Evolutionary conservation across 768 basidiomycete species (phyloP), one percentile per base, ranked within the genome.

Genomic region (Tylopilus intermedius): DNA sequence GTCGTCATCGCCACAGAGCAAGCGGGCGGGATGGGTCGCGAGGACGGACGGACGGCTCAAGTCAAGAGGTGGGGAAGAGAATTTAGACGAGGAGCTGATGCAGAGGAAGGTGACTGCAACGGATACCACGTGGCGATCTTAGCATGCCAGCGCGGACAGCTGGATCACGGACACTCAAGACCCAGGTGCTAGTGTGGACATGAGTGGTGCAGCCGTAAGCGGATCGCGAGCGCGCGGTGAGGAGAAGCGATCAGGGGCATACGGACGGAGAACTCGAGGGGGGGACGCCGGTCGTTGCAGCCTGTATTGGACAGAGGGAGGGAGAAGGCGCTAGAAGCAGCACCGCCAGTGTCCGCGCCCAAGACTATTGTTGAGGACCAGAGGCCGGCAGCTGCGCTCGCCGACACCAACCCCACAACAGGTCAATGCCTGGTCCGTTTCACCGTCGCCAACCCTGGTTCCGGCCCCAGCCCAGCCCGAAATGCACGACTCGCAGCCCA

Each of bases 21-120:
- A n/a, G 8, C n/a, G 38, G 6, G 18, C n/a, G 7, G 32, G 58
- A 4, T 70, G 68, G 68, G 60, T 66, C n/a, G 66, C 68, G 15
- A 49, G 67, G 30, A 68, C 67, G 42, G 68, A 68, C 35, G 57
- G 57, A 3, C 27, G 61, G 45, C 41, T 66, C 44, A 55, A 47
- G 18, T 21, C 32, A 0, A 42, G 11, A 15, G 33, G 48, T 13
- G 30, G 47, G 2, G 15, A 37, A n/a, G 43, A 50, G 11, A 50
- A 56, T 30, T 64, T 59, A 4, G 68, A 66, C 22, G 51, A 54
- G 2, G 66, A 67, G 9, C 46, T 5, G 33, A 14, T 18, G n/a
- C 14, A 38, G 38, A 38, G 38, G 38, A 33, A 21, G 22, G 9
- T 4, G 1, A 15, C 35, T 15, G 33, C 11, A 33, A 14, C 35